These are phyloP conservation scores for Chrysanthemum seticuspe DNA, from an alignment of 129 eudicot species.

Conservation along the genomic window DNA sequence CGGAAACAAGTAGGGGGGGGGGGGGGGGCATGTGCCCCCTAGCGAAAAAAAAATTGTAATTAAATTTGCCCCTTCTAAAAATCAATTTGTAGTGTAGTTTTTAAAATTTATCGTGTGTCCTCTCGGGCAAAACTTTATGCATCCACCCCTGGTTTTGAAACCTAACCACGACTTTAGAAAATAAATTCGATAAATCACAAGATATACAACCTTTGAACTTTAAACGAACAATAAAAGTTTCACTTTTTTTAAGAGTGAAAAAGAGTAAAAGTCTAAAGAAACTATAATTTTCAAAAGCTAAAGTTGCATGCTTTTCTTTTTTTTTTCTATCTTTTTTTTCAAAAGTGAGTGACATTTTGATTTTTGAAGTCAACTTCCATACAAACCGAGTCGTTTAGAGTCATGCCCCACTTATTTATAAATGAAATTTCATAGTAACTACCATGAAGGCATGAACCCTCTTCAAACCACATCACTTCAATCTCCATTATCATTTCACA, in stretches of 20 bases:
- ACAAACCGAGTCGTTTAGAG: slow-evolving; percentile 14
- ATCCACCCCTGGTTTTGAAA: too few relatives aligned
- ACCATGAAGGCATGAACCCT: not conserved
- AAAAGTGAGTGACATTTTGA: slow-evolving; percentile 9
- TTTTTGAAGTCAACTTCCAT: slow-evolving; percentile 24
- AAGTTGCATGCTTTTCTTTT: not conserved
- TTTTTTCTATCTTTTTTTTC: not conserved
- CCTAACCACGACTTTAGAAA: too few relatives aligned
- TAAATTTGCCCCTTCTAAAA: too few relatives aligned
- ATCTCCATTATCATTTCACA: slow-evolving; percentile 2
- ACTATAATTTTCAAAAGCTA: slow-evolving; percentile 3
- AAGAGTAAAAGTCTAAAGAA: not conserved
- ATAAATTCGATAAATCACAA: not conserved
- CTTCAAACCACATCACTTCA: not conserved
- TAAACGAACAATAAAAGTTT: not conserved
- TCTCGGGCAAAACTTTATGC: too few relatives aligned
- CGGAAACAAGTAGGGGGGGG: too few relatives aligned
- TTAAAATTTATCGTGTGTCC: too few relatives aligned
- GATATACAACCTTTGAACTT: not conserved
- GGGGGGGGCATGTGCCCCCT: too few relatives aligned
- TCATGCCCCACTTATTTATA: slow-evolving; percentile 3
- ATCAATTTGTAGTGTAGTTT: too few relatives aligned
- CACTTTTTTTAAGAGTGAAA: not conserved
- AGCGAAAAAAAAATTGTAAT: too few relatives aligned
- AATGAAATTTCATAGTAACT: not conserved